phyloP scores from a whole-genome alignment of 1,284 basidiomycete genomes.

The Papiliotrema laurentii region DNA sequence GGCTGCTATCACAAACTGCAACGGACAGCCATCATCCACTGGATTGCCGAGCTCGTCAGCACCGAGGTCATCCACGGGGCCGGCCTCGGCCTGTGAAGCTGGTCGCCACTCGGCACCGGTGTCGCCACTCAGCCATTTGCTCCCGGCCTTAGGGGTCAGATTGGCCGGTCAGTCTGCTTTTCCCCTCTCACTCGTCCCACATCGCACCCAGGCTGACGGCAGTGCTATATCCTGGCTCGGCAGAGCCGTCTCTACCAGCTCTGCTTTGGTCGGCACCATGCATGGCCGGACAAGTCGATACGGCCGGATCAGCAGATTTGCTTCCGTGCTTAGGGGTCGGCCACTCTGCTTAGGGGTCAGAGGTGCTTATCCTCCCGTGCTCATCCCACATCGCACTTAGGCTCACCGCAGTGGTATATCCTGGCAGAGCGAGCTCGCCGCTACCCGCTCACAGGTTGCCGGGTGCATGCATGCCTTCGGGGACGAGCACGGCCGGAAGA shows the following conservation, averaged over 20 bases:
- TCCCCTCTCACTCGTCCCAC: not conserved
- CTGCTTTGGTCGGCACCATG: not conserved
- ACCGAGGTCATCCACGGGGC: not conserved
- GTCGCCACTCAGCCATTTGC: not conserved
- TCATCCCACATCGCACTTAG: not conserved
- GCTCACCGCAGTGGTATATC: not conserved
- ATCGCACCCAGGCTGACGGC: not conserved
- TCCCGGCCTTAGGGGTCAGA: not conserved
- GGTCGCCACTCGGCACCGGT: too few relatives aligned
- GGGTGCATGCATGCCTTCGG: not conserved
- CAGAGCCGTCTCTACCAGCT: too few relatives aligned
- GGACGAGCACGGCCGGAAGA: not conserved
- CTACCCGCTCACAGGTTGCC: not conserved
- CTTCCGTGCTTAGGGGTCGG: not conserved
- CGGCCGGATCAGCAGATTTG: not conserved
- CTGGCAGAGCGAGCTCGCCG: not conserved
- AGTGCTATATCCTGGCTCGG: not conserved
- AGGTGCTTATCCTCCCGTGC: not conserved
- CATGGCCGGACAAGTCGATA: not conserved
- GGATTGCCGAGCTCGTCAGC: constrained; percentile 5
- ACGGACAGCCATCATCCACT: constrained; percentile 2
- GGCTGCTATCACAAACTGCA: constrained; percentile 6
- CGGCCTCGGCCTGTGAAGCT: not conserved
- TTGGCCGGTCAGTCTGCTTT: not conserved
- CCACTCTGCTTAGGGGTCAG: not conserved